phyloP scores from a whole-genome alignment of 2,329 filamentous ascomycete genomes.

The Colletotrichum sp. region DNA sequence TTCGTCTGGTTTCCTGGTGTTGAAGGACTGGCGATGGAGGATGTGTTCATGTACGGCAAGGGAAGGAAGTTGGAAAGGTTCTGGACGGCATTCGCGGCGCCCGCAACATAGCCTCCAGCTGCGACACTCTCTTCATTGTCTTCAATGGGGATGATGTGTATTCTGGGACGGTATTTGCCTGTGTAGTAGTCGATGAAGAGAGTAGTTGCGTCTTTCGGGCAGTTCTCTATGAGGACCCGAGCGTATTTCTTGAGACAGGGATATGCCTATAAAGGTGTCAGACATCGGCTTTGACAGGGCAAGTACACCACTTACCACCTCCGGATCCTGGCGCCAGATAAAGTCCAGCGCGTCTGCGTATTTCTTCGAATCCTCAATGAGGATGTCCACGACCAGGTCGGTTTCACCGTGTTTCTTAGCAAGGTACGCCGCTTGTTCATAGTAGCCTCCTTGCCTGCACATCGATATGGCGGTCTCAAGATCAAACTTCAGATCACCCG shows the following conservation, averaged over 20 bases:
- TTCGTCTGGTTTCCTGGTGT: constrained; percentile 56
- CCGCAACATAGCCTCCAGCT: constrained; percentile 51
- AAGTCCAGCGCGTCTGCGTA: constrained; percentile 90
- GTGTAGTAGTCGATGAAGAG: constrained; percentile 97
- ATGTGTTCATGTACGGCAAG: constrained; percentile 81
- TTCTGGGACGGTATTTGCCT: constrained; percentile 77
- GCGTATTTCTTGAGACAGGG: constrained; percentile 94
- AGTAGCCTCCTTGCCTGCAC: constrained; percentile 97
- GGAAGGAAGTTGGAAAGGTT: constrained; percentile 86
- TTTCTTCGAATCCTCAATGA: constrained; percentile 93
- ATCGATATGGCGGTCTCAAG: constrained; percentile 96
- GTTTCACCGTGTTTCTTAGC: constrained; percentile 94
- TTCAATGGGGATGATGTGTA: constrained; percentile 51
- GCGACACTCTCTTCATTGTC: constrained; percentile 41
- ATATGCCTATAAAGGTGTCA: constrained; percentile 68
- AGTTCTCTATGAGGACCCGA: constrained; percentile 86
- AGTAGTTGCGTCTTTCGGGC: constrained; percentile 80
- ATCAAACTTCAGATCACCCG: constrained; percentile 94
- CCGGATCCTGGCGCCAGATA: constrained; percentile 85
- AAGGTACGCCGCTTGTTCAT: constrained; percentile 93
- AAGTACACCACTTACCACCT: constrained; percentile 59
- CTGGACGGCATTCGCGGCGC: constrained; percentile 79
- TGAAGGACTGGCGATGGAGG: constrained; percentile 58
- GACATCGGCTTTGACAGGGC: not conserved
- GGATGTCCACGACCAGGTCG: constrained; percentile 90